Base-by-base conservation (phyloP, 305 asterid genomes). In the Rubia peregrina region DNA sequence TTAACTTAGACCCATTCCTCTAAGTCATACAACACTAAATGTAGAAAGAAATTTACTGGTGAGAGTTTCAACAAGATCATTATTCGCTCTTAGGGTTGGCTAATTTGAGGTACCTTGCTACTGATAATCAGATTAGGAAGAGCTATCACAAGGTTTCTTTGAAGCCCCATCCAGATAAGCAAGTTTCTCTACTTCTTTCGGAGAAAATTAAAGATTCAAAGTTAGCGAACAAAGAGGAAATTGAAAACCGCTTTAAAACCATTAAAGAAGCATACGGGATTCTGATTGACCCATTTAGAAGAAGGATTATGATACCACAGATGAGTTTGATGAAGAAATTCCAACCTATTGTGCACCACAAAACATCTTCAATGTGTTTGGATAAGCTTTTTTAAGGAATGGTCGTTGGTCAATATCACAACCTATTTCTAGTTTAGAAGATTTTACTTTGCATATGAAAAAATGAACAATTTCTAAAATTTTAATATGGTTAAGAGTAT, bases 401-500 rank as follows among this genome's bases (percentile, higher is more conserved):
- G 99, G 99, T 1, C 95, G 98, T 4, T 94, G 98, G 99, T 94
- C 99, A 14, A 89, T 89, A 9, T 72, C 44, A 74, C 93, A 83
- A 74, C 90, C 92, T 36, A 61, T 91, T 64, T 96, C 96, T 1
- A 65, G 81, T 51, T 74, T 94, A 74, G 98, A 98, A 69, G 92
- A 91, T 84, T 96, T 91, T 21, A 84, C 77, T 26, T 81, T 93
- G 41, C 60, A 88, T n/a, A n/a, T n/a, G n/a, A 82, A 75, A 93
- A 91, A 78, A 97, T 94, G 13, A 93, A 94, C 78, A 76, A 73
- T 76, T 94, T 94, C 79, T 94, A 94, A 30, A 73, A 88, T 73
- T 91, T 89, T 94, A 97, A 97, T 94, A 94, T 79, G 79, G 83
- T n/a, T n/a, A n/a, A n/a, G n/a, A n/a, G n/a, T n/a, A n/a, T n/a